These are phyloP conservation scores for Kazachstania psychrophila DNA, from an alignment of 805 yeast species.

Conservation along the genomic window DNA sequence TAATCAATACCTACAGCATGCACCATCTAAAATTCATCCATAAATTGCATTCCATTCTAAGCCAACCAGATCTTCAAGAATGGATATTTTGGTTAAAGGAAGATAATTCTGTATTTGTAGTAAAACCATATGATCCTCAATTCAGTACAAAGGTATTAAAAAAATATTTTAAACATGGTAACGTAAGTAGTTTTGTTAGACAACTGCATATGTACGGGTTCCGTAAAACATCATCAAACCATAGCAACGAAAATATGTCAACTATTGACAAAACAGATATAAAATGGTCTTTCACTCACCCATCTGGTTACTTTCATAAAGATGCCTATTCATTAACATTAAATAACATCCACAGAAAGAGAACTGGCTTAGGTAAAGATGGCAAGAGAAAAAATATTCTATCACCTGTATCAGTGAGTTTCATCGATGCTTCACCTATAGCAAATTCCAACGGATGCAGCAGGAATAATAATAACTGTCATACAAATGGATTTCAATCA, in stretches of 20 bases:
- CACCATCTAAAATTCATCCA: slow-evolving; percentile 22
- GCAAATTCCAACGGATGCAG: neutral
- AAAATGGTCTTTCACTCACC: slow-evolving; percentile 28
- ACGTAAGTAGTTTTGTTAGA: slow-evolving; percentile 85
- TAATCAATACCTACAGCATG: slow-evolving; percentile 1
- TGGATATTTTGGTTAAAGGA: slow-evolving; percentile 24
- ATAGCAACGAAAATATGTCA: slow-evolving; percentile 1
- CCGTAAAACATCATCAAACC: slow-evolving; percentile 49
- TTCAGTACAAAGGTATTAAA: slow-evolving; percentile 35
- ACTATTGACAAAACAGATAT: slow-evolving; percentile 9
- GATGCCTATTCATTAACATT: slow-evolving; percentile 16
- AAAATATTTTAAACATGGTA: slow-evolving; percentile 86
- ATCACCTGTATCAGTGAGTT: slow-evolving; percentile 24
- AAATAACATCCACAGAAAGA: slow-evolving; percentile 25
- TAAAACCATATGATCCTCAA: slow-evolving; percentile 23
- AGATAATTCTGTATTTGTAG: slow-evolving; percentile 14
- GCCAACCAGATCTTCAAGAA: slow-evolving; percentile 15
- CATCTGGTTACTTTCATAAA: slow-evolving; percentile 21
- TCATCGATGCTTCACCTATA: slow-evolving; percentile 9
- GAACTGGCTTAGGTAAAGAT: slow-evolving; percentile 25
- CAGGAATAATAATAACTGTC: too few relatives aligned
- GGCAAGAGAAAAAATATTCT: slow-evolving; percentile 26
- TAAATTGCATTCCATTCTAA: slow-evolving; percentile 23
- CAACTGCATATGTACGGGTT: slow-evolving; percentile 96
- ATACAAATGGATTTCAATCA: too few relatives aligned